Evolutionary conservation across 2,329 filamentous ascomycete genomes (phyloP), one percentile per base, ranked within the genome.

Genomic region (Onygena corvina): DNA sequence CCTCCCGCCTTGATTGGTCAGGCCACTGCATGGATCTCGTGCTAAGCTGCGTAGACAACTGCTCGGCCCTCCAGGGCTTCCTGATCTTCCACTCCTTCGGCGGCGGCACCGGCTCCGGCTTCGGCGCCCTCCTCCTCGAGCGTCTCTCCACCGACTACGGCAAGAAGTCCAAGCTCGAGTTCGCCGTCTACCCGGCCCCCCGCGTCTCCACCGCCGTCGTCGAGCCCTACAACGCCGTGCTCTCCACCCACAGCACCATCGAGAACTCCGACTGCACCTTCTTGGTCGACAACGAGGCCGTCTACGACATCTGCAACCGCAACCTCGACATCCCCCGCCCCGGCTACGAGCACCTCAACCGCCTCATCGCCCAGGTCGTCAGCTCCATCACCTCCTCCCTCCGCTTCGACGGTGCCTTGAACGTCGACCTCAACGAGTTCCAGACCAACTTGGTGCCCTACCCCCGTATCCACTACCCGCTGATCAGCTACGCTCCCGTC

Each of bases 111-210:
- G 92, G 92, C 64, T 98, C 92, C 62, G 92, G 92, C 67, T 98
- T 98, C 71, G 92, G 92, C 74, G 92, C 92, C 63, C 82, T 98
- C 60, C 78, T 98, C 62, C 94, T 98, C 88, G 92, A 98, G 78
- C 90, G 92, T 68, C 82, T 98, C 55, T 96, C 92, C 30, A 86
- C 95, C 64, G 92, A 98, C 75, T 98, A 95, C 68, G 90, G 92
- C 77, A 98, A 98, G 84, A 98, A 98, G 84, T 93, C 86, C 80
- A 98, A 98, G 83, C 81, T 98, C 57, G 92, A 98, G 74, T 98
- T 98, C 79, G 94, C 88, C 65, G 89, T 98, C 66, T 98, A 98
- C 77, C 92, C 92, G 64, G 89, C 92, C 60, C 92, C 92, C 53
- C 89, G 94, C 76, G 92, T 92, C 59, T 87, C 90, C 60, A 95